Base-by-base conservation (phyloP, 139 green algal species). In the Micractinium sp. region DNA sequence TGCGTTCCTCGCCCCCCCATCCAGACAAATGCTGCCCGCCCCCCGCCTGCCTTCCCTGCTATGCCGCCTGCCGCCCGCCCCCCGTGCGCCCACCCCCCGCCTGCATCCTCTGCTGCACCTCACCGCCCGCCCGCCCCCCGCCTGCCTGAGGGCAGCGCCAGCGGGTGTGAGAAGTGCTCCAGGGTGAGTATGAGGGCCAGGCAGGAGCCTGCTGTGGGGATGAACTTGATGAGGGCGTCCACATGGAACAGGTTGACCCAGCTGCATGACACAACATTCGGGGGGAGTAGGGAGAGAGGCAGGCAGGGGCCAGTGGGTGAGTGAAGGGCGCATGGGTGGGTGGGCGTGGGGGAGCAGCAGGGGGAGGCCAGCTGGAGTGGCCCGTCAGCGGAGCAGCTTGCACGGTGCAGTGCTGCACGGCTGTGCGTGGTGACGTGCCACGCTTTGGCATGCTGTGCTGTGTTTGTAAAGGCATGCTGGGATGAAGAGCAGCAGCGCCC, bases 201-300 rank as follows among this genome's bases (percentile, higher is more conserved):
- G 38, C 90, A 92, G 31, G 90, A 83, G 15, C 15, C 80, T 33
- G 93, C 19, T 13, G 93, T 95, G 74, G 94, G 94, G 20, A 92
- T 61, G 36, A 97, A 90, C 92, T 96, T 96, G 82, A 91, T 60
- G 7, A 93, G 41, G 20, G 93, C 71, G 16, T 94, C 89, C 15
- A 3, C 0, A n/a, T 79, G 29, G 19, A 91, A 71, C 73, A 95
- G 83, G 29, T 89, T 33, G 12, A 73, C 31, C 93, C 94, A 95
- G 53, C 78, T 90, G 86, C 53, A 81, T 1, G 9, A 16, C 47
- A 56, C 7, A 5, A 56, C 9, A 56, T 56, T 5, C 31, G 16
- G 71, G 77, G 25, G 33, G 39, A 1, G 77, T 2, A 15, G 0
- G 25, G 36, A 13, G 25, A 5, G 75, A 53, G 56, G 35, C 75